Conservation (phyloP, 2,329 filamentous ascomycete species). For the Apiospora phragmitis region DNA sequence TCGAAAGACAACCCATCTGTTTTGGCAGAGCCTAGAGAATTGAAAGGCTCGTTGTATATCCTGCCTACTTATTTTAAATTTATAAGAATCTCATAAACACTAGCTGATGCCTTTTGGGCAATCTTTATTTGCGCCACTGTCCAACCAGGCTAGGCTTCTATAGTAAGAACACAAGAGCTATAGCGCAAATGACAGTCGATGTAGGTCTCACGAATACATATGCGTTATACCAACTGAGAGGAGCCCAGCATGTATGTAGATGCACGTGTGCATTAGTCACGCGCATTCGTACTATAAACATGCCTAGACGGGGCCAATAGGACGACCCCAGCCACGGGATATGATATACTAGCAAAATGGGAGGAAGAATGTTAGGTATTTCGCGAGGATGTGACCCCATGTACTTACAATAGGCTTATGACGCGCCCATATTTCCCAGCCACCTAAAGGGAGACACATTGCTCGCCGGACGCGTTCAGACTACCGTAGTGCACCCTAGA, state of each 20-base stretch:
- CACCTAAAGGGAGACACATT: constrained; percentile 1
- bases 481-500: not conserved
- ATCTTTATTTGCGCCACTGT: not conserved
- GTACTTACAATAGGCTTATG: not conserved
- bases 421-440: not conserved
- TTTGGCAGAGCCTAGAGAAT: not conserved
- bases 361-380: not conserved
- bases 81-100: not conserved
- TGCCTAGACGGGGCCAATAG: not conserved
- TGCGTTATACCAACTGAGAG: not conserved
- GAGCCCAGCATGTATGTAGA: not conserved
- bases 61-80: not conserved
- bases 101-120: no score
- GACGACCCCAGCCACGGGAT: not conserved
- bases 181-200: not conserved
- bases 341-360: not conserved
- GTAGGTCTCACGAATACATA: not conserved
- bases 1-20: not conserved
- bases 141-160: not conserved
- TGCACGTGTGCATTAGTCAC: not conserved
- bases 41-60: not conserved
- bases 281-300: not conserved
- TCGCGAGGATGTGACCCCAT: not conserved
- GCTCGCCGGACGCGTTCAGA: not conserved
- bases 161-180: not conserved